These are phyloP conservation scores for Acanthamoeba sp. DNA, from an alignment of 208 protist species.

Conservation along the genomic window DNA sequence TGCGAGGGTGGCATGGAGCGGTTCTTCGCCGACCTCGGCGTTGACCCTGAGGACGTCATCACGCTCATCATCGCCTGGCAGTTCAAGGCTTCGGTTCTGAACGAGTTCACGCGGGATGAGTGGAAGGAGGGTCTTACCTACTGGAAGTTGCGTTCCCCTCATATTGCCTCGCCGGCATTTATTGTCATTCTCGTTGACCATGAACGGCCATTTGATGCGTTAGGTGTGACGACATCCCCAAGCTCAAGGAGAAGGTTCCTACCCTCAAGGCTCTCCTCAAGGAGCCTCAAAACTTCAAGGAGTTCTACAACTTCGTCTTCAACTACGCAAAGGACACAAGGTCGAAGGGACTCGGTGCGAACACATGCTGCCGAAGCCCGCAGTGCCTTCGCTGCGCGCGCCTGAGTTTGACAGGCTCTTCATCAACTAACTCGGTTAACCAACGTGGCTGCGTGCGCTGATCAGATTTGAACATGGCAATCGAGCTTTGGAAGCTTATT, in stretches of 20 bases:
- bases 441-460: too few relatives aligned
- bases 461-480: slow-evolving; percentile 68
- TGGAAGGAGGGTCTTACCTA: slow-evolving; percentile 63
- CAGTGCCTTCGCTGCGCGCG: too few relatives aligned
- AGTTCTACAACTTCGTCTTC: slow-evolving; percentile 75
- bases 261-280: slow-evolving; percentile 23
- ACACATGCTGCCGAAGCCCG: too few relatives aligned
- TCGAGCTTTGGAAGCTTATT: slow-evolving; percentile 75
- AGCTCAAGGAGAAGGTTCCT: slow-evolving; percentile 70
- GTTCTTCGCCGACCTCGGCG: slow-evolving; percentile 72
- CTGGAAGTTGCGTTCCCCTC: slow-evolving; percentile 66
- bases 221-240: slow-evolving; percentile 56
- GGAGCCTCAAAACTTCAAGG: slow-evolving; percentile 55
- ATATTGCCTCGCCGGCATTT: too few relatives aligned
- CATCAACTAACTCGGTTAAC: too few relatives aligned
- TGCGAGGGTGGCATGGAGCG: slow-evolving; percentile 54
- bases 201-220: neutral
- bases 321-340: slow-evolving; percentile 59
- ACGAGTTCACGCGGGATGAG: slow-evolving; percentile 74
- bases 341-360: slow-evolving; percentile 47
- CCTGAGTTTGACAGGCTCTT: too few relatives aligned
- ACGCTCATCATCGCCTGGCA: slow-evolving; percentile 78
- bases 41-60: slow-evolving; percentile 68
- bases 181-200: too few relatives aligned
- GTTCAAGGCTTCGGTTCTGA: slow-evolving; percentile 54